Base-by-base conservation (phyloP, 2,329 filamentous ascomycete genomes). In the Trichoderma sp. region DNA sequence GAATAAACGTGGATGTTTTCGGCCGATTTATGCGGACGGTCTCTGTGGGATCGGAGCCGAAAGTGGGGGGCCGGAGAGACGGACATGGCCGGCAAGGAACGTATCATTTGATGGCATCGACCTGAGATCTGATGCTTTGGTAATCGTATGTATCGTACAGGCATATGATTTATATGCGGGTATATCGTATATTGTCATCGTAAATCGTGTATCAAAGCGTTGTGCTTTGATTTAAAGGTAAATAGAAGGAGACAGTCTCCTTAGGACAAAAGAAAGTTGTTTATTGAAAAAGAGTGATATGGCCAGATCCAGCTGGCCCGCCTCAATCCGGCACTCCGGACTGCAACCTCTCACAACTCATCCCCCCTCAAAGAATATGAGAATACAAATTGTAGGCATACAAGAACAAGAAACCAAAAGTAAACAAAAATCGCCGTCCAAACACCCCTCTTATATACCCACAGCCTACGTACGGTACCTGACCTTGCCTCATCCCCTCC, bases 1-100 rank as follows among this genome's bases (percentile, higher is more conserved):
- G n/a, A 21, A 21, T 32, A 69, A 69, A 69, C 66, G 66, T 69
- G 66, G 36, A n/a, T 69, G n/a, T 15, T 57, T 58, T 67, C 66
- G 66, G 66, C 39, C 57, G 66, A 69, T 69, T 69, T 39, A n/a
- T 30, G 53, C 26, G 34, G 26, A 47, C 18, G 34, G 47, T 39
- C 14, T 39, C 51, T 39, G 43, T 21, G 34, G 65, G 14, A 61
- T 61, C 66, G 66, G 66, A 61, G 57, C 66, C 66, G 66, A 61
- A 61, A 61, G 58, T 43, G 58, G 66, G 36, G 62, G 66, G 66
- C 66, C 57, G 66, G 66, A n/a, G 14, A 18, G 43, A 26, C 39
- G 36, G 66, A 61, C 36, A 34, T 26, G 36, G 11, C 66, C 66
- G 66, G 56, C 66, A 32, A 61, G 53, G 30, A 69, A 68, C 64